Base-by-base conservation (phyloP, 345 rosid genomes). In the Xanthoceras sorbifolium region DNA sequence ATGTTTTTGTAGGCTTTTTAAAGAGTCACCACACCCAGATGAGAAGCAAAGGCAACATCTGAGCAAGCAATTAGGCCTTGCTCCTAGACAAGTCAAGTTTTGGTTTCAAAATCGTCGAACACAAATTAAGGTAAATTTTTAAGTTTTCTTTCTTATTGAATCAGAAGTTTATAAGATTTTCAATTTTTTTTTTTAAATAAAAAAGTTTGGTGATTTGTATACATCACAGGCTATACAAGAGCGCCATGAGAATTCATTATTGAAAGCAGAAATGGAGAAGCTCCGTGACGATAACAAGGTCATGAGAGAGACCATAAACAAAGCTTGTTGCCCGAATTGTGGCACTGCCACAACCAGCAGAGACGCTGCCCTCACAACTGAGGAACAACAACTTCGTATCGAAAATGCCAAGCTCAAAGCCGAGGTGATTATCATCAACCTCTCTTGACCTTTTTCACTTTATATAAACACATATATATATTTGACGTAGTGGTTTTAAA, bases 41-140 rank as follows among this genome's bases (percentile, higher is more conserved):
- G 99, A 96, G 88, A 96, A 93, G 78, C 99, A 96, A 78, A 90
- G 99, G 83, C 98, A 96, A 62, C 97, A 93, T 61, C 76, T 96
- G 71, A 94, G 99, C 84, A 96, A 90, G 82, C 97, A 92, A 80
- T 77, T 96, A 69, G 99, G 99, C 14, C 92, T 96, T 46, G 97
- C 97, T 77, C 98, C 97, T 6, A 85, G 97, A 54, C 99, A 96
- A 83, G 98, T 96, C 84, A 96, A 96, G 87, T 96, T 96, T 86
- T 96, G 99, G 99, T 96, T 96, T 75, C 99, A 96, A 83, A 96
- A 96, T 83, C 97, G 99, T 40, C 89, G 99, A 32, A 96, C 99
- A 38, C 99, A 96, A 80, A 89, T 96, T 80, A 94, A 96, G 94
- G 98, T 92, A 81, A 4, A 0, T 28, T 4, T 7, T 31, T 17